phyloP scores from a whole-genome alignment of 2,329 filamentous ascomycete genomes.

The Huntiella savannae region DNA sequence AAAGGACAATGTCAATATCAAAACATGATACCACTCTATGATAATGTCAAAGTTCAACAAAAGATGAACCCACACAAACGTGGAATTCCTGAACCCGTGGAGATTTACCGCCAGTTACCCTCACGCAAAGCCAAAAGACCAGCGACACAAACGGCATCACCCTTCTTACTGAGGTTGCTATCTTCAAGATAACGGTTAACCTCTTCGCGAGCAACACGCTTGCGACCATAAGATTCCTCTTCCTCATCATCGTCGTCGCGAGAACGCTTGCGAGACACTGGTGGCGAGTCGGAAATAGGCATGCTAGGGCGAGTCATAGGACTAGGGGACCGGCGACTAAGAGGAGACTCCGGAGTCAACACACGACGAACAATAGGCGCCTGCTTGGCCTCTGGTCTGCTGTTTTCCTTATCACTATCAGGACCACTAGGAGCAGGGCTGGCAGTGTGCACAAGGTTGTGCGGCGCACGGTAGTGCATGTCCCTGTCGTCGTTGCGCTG shows the following conservation, averaged over 20 bases:
- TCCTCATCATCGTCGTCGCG: conserved; percentile 3
- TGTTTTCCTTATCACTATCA: conserved; percentile 78
- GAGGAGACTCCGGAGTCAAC: conserved; percentile 19
- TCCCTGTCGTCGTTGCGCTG: conserved; percentile 32
- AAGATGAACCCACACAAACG: too few species aligned
- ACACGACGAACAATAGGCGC: conserved; percentile 16
- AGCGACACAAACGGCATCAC: conserved; percentile 75
- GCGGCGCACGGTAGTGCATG: neutral
- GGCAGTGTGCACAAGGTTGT: neutral
- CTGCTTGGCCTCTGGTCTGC: conserved; percentile 37
- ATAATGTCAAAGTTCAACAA: neutral
- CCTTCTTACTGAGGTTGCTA: conserved; percentile 50
- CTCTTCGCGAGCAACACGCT: conserved; percentile 28
- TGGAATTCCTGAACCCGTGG: neutral
- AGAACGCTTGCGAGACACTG: conserved; percentile 13
- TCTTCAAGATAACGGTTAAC: conserved; percentile 57
- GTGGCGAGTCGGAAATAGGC: conserved; percentile 17
- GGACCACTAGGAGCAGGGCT: conserved; percentile 7
- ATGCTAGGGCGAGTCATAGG: conserved; percentile 8
- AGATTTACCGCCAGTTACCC: conserved; percentile 49
- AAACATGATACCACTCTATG: neutral
- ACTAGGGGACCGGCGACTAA: conserved; percentile 17
- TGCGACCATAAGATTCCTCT: conserved; percentile 14
- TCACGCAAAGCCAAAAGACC: conserved; percentile 77
- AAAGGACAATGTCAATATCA: neutral